phyloP scores from a whole-genome alignment of 2,329 filamentous ascomycete genomes.

The Botrytis deweyae region DNA sequence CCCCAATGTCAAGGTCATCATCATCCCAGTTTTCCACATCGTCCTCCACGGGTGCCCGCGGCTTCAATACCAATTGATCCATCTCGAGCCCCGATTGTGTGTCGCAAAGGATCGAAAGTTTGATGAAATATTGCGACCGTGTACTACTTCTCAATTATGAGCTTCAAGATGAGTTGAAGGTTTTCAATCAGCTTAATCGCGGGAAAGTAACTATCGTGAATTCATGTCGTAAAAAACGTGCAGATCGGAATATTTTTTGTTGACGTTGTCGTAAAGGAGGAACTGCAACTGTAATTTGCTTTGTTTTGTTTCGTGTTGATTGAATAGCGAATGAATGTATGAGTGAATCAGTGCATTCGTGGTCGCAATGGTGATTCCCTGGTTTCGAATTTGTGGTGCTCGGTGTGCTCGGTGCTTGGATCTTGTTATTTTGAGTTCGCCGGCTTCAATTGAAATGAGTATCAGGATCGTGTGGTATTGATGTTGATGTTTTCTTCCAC shows the following conservation, averaged over 20 bases:
- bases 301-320: background rate
- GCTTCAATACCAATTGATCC: slow-evolving; percentile 38
- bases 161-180: slow-evolving; percentile 24
- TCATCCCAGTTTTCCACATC: slow-evolving; percentile 77
- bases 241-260: background rate
- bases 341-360: slow-evolving; percentile 16
- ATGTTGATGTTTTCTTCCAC: background rate
- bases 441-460: background rate
- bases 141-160: slow-evolving; percentile 7
- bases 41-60: slow-evolving; percentile 46
- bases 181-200: slow-evolving; percentile 28
- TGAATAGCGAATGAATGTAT: background rate
- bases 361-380: slow-evolving; percentile 10
- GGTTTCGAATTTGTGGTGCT: slow-evolving; percentile 13
- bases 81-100: slow-evolving; percentile 24
- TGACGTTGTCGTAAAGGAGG: background rate
- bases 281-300: background rate
- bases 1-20: slow-evolving; percentile 70
- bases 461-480: background rate
- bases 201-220: slow-evolving; percentile 30
- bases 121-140: background rate
- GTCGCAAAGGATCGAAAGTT: background rate
- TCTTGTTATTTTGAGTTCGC: background rate
- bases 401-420: slow-evolving; percentile 5
- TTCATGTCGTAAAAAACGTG: slow-evolving; percentile 27